Percentiles rank a stretch among this genome's conserved stretches.
These are phyloP conservation scores for Telfairia occidentalis DNA, from an alignment of 331 rosid genomes.

Conservation along the genomic window DNA sequence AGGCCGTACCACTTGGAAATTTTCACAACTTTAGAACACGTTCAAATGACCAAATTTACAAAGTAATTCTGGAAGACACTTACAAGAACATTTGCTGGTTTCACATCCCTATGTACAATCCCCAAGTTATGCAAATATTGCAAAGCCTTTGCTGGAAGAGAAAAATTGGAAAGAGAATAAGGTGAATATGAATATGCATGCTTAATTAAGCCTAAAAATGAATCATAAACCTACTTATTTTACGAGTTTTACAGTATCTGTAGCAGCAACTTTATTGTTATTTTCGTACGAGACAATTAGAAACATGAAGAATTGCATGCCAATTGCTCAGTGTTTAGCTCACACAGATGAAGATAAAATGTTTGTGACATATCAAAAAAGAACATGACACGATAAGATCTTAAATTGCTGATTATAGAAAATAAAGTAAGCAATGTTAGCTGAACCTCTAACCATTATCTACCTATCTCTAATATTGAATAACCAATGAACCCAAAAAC, in stretches of 20 bases:
- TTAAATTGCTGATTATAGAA: background rate
- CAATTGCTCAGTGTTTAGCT: background rate
- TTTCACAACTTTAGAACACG: background rate
- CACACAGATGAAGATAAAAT: background rate
- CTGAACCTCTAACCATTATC: background rate
- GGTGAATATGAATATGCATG: conserved; percentile 7
- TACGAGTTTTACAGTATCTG: background rate
- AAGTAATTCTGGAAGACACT: conserved; percentile 27
- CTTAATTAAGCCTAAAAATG: background rate
- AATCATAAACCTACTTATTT: background rate
- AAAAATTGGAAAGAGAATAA: conserved; percentile 17
- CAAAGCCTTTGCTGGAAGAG: conserved; percentile 71
- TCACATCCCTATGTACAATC: conserved; percentile 90
- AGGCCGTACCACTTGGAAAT: background rate
- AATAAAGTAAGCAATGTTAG: background rate
- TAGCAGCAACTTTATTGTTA: background rate
- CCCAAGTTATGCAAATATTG: conserved; percentile 81
- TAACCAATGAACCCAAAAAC: too few relatives aligned
- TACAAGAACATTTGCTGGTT: conserved; percentile 92
- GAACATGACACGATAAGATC: background rate
- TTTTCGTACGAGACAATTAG: background rate
- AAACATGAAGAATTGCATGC: background rate
- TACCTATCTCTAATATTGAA: background rate
- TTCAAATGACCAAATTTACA: conserved; percentile 4
- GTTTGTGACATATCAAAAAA: background rate